phyloP scores from a whole-genome alignment of 1,284 basidiomycete genomes.

The Paramarasmius palmivorus region DNA sequence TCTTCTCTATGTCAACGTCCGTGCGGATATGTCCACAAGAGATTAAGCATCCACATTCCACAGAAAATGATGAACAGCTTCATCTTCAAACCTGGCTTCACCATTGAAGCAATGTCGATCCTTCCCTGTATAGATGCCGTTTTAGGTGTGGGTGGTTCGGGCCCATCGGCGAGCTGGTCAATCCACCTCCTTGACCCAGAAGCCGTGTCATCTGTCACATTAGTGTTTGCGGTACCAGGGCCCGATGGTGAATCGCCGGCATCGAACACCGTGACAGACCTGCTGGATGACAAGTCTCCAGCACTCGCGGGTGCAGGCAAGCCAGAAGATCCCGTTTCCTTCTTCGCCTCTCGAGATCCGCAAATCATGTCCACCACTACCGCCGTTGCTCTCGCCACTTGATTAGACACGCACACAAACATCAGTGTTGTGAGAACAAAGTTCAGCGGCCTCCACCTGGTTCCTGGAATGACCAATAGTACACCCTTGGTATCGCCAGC shows the following conservation, averaged over 20 bases:
- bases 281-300: too few species aligned
- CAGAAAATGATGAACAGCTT: constrained; percentile 34
- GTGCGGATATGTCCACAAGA: constrained; percentile 48
- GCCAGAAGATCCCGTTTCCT: background rate
- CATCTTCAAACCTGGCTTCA: constrained; percentile 32
- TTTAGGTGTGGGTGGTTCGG: background rate
- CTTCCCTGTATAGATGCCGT: background rate
- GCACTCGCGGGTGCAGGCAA: constrained; percentile 2
- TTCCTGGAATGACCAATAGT: constrained; percentile 77
- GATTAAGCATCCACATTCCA: constrained; percentile 58
- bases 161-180: constrained; percentile 49
- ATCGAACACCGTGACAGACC: too few species aligned
- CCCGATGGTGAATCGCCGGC: too few species aligned
- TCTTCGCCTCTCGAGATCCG: constrained; percentile 21
- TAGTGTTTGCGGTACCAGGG: background rate
- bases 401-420: constrained; percentile 80
- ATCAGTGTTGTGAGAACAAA: constrained; percentile 72
- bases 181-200: constrained; percentile 50
- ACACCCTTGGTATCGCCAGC: constrained; percentile 86
- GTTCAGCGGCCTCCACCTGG: constrained; percentile 72
- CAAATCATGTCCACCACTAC: constrained; percentile 76
- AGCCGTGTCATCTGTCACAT: constrained; percentile 17
- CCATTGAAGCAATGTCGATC: too few species aligned
- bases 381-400: constrained; percentile 74
- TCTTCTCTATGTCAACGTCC: constrained; percentile 8